Percentiles rank a stretch among this genome's conserved stretches.
These are phyloP conservation scores for Zygoascus hellenicus DNA, from an alignment of 1,139 yeast genomes.

Conservation along the genomic window DNA sequence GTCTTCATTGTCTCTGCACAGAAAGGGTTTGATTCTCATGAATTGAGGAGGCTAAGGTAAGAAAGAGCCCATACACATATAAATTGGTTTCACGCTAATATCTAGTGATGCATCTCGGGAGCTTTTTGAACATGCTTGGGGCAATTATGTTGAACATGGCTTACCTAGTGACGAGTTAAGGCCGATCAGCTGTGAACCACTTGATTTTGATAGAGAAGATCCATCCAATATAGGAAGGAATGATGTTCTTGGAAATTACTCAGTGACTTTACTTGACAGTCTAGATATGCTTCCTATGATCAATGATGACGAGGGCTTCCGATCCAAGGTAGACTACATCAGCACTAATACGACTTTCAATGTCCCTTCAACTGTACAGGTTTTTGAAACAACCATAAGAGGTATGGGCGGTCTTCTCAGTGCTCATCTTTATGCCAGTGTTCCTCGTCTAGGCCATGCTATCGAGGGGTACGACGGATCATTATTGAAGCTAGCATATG, in stretches of 20 bases:
- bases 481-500: constrained; percentile 60
- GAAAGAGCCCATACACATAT: too few species aligned
- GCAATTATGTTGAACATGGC: constrained; percentile 61
- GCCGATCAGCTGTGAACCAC: constrained; percentile 67
- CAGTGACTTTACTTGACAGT: constrained; percentile 72
- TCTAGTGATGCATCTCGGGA: constrained; percentile 42
- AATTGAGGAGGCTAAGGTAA: background rate
- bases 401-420: constrained; percentile 74
- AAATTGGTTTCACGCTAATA: background rate
- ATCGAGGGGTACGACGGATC: constrained; percentile 58
- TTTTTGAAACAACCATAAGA: constrained; percentile 78
- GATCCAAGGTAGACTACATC: constrained; percentile 45
- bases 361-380: constrained; percentile 69
- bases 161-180: constrained; percentile 80
- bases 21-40: background rate
- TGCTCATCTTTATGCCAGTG: constrained; percentile 68
- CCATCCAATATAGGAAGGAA: constrained; percentile 55
- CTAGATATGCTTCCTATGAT: constrained; percentile 72
- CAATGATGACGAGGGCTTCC: constrained; percentile 56
- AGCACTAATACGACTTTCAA: constrained; percentile 44
- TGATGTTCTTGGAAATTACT: constrained; percentile 81
- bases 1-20: background rate
- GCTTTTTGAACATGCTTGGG: constrained; percentile 73
- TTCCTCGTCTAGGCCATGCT: constrained; percentile 44
- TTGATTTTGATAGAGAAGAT: constrained; percentile 56